Percentiles rank a stretch among this genome's conserved stretches.
These are phyloP conservation scores for Euptelea pleiosperma DNA, from an alignment of 164 flowering plant species.

Conservation along the genomic window DNA sequence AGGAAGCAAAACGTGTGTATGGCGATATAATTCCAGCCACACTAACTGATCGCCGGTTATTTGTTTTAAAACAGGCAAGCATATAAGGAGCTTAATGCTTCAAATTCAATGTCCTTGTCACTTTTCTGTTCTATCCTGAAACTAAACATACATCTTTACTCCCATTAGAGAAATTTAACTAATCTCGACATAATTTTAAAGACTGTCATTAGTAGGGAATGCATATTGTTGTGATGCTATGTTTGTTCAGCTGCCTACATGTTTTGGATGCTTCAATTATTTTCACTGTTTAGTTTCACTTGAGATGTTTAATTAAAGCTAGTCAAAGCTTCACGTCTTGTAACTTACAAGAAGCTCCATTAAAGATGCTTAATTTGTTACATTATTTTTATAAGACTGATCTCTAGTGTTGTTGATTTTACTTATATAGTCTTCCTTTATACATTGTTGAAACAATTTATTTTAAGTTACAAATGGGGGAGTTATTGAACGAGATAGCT, in stretches of 20 bases:
- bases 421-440: not conserved
- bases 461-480: not conserved
- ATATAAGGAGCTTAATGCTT: not conserved
- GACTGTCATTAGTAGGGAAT: not conserved
- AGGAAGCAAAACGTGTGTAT: slow-evolving; percentile 94
- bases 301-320: not conserved
- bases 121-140: not conserved
- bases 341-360: no score
- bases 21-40: slow-evolving; percentile 94
- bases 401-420: not conserved
- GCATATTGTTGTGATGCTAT: not conserved
- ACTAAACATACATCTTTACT: not conserved
- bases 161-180: no score
- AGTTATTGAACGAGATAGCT: no score
- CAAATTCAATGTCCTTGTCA: not conserved
- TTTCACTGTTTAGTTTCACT: not conserved
- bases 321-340: no score
- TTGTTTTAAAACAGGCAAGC: slow-evolving; percentile 85
- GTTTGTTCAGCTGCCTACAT: no score
- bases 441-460: not conserved
- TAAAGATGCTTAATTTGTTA: not conserved
- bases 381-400: not conserved
- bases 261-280: not conserved
- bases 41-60: slow-evolving; percentile 73
- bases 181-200: no score